Evolutionary conservation across 2,329 filamentous ascomycete species (phyloP).

Genomic region (Penicillium sp.): DNA sequence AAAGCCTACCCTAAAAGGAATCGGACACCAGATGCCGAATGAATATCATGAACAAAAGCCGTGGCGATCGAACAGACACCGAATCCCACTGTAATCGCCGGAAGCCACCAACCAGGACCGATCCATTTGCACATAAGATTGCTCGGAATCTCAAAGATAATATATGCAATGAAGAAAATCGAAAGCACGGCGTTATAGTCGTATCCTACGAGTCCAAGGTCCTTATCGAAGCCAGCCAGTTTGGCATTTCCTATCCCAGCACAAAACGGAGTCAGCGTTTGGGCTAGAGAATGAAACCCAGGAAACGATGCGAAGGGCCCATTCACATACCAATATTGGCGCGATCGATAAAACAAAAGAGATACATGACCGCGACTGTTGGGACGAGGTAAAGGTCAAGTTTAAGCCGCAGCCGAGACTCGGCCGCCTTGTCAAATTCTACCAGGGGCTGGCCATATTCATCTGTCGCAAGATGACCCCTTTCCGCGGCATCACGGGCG

Average conservation of each 20-base stretch:
- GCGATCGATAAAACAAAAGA: constrained; percentile 74
- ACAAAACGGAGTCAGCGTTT: neutral
- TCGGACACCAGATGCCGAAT: constrained; percentile 58
- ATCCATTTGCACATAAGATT: constrained; percentile 65
- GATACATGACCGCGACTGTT: constrained; percentile 64
- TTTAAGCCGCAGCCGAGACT: constrained; percentile 59
- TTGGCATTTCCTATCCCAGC: constrained; percentile 60
- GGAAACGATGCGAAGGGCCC: neutral
- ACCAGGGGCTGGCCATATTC: constrained; percentile 54
- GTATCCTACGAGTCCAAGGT: constrained; percentile 59
- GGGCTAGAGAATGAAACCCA: neutral
- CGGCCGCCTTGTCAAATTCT: constrained; percentile 58
- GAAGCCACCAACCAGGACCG: constrained; percentile 71
- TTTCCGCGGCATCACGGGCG: constrained; percentile 43
- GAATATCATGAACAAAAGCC: constrained; percentile 60
- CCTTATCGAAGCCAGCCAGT: constrained; percentile 63
- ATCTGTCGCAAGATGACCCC: constrained; percentile 51
- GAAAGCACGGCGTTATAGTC: constrained; percentile 70
- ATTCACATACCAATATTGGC: constrained; percentile 62
- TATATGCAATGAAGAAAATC: constrained; percentile 71
- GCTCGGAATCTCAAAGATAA: constrained; percentile 68
- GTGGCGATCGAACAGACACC: constrained; percentile 64
- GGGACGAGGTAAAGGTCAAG: constrained; percentile 66
- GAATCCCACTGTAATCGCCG: constrained; percentile 61
- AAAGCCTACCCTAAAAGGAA: constrained; percentile 57